phyloP scores from a whole-genome alignment of 352 stramenopile species.

The Globisporangium acanthophoron region DNA sequence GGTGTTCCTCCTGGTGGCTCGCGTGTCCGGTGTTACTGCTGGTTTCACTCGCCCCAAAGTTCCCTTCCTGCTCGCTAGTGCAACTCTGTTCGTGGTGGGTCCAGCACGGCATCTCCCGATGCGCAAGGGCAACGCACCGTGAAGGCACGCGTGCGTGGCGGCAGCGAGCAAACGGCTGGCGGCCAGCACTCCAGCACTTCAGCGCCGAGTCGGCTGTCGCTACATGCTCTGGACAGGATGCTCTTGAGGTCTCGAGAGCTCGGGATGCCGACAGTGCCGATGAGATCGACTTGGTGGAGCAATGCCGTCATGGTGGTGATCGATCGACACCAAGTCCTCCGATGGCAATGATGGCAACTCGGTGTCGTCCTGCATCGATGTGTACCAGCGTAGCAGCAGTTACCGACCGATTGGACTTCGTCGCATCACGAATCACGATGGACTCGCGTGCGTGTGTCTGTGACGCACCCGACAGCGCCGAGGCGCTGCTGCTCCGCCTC shows the following conservation, averaged over 20 bases:
- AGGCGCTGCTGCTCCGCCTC: constrained; percentile 27
- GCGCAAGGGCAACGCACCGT: not conserved
- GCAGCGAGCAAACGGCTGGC: not conserved
- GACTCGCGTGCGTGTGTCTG: not conserved
- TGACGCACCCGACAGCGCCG: constrained; percentile 8
- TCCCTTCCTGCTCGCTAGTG: too few relatives aligned
- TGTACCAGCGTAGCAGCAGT: not conserved
- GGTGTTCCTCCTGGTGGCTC: not conserved
- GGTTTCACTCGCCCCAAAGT: not conserved
- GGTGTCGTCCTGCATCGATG: not conserved
- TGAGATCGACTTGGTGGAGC: not conserved
- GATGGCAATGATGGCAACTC: too few relatives aligned
- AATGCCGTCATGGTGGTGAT: too few relatives aligned
- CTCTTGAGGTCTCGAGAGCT: too few relatives aligned
- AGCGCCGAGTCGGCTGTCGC: not conserved
- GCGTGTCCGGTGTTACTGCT: not conserved
- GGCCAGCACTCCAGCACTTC: not conserved
- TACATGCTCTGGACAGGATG: not conserved
- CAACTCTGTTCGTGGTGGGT: not conserved
- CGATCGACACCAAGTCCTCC: not conserved
- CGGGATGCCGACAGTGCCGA: not conserved
- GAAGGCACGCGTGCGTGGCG: not conserved
- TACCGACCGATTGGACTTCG: not conserved
- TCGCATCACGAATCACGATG: not conserved
- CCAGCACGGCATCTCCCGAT: not conserved